Conservation (phyloP, 208 protist genomes). For the Acanthamoeba royreba region DNA sequence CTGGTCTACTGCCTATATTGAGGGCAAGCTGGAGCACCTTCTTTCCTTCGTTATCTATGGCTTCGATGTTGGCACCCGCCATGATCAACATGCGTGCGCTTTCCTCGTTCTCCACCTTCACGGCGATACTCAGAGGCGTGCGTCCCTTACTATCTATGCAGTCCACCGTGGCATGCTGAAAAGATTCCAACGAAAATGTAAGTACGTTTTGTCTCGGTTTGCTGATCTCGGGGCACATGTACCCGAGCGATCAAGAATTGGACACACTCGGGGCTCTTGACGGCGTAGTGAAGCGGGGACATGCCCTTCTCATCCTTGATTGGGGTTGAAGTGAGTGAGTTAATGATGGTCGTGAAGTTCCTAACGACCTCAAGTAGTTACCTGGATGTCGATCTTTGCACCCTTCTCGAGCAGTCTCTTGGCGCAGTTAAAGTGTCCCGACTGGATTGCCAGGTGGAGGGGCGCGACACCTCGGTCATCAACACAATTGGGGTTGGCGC, state of each 20-base stretch:
- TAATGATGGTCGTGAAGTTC: too few species aligned
- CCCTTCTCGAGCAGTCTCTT: neutral
- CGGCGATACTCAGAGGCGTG: neutral
- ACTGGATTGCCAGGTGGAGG: constrained; percentile 19
- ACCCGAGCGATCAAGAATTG: neutral
- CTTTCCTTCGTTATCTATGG: neutral
- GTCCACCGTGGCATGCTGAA: neutral
- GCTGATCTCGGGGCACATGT: neutral
- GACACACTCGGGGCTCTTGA: constrained; percentile 31
- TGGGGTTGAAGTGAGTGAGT: too few species aligned
- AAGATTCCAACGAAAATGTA: neutral
- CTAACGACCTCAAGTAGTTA: neutral
- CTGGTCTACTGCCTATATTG: too few species aligned
- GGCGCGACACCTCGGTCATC: neutral
- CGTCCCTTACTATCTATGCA: neutral
- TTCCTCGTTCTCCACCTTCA: constrained; percentile 4
- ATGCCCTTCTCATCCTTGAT: constrained; percentile 45
- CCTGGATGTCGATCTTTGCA: constrained; percentile 1
- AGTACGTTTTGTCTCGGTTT: too few species aligned
- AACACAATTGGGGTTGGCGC: neutral
- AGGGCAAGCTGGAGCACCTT: neutral
- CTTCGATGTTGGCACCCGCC: constrained; percentile 22
- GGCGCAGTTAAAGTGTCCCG: neutral
- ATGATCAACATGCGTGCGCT: neutral
- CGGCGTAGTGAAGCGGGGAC: constrained; percentile 7